Evolutionary conservation across 2,329 filamentous ascomycete genomes (phyloP), one percentile per base, ranked within the genome.

Genomic region (Byssochlamys sp.): DNA sequence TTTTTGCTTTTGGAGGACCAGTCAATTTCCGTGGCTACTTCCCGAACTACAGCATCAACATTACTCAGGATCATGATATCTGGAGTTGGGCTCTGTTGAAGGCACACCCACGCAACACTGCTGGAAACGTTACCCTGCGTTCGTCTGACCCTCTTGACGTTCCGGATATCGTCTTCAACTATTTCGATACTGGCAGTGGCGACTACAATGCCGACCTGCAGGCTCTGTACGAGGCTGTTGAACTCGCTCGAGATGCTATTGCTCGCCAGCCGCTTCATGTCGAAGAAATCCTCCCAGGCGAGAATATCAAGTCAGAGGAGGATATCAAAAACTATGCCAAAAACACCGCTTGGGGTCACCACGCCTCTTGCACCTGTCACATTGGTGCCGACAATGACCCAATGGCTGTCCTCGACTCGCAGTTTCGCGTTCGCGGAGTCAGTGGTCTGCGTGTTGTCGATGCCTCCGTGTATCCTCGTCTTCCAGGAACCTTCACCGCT

Each of bases 41-140:
- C 29, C 29, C 29, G 29, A 10, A 9, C 29, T 31, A 31, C 29
- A 31, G 29, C 11, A 10, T 31, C 7, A 31, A 31, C 29, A 31
- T 31, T 31, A 31, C 29, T 31, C 29, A 31, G 29, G 29, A 31
- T 9, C 29, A 31, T 10, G 11, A 6, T 81, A 81, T 24, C 78
- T 75, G 60, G 61, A 75, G 72, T 77, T 48, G 77, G 74, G 2
- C 69, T 80, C 49, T 84, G 82, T 2, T 64, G 83, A 31, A 73
- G 75, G 2, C 77, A 78, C 61, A 72, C 66, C 57, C 60, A 67
- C 35, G 61, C 61, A 3, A 69, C 75, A 52, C 80, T 81, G 33
- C 77, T 72, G 55, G 79, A 81, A 19, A 77, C 60, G 76, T 76
- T 10, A 72, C 71, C 60, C 73, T 75, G 68, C 51, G 61, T 52